phyloP scores from a whole-genome alignment of 805 yeast genomes.

The Schwanniomyces polymorphus region DNA sequence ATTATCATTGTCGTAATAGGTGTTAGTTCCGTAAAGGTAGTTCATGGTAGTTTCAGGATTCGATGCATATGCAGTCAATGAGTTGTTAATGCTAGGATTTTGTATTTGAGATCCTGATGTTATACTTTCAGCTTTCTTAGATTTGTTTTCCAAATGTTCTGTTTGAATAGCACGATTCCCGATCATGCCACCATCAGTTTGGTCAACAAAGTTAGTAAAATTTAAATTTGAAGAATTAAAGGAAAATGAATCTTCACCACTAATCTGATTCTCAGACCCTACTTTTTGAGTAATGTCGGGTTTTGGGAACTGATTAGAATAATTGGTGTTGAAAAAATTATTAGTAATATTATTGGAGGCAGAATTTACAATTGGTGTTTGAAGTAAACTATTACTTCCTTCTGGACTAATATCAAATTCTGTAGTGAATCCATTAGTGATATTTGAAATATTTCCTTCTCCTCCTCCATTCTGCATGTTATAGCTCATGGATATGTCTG shows the following conservation, averaged over 20 bases:
- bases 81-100: slow-evolving; percentile 23
- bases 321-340: slow-evolving; percentile 31
- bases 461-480: slow-evolving; percentile 6
- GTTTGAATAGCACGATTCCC: background rate
- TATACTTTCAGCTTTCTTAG: background rate
- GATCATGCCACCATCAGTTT: background rate
- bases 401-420: slow-evolving; percentile 1
- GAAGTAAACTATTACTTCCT: slow-evolving; percentile 13
- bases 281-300: slow-evolving; percentile 34
- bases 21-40: slow-evolving; percentile 39
- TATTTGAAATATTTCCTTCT: background rate
- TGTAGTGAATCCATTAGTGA: background rate
- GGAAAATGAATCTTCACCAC: background rate
- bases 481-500: slow-evolving; percentile 11
- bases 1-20: slow-evolving; percentile 33
- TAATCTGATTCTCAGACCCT: slow-evolving; percentile 25
- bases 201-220: background rate
- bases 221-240: background rate
- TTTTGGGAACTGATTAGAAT: slow-evolving; percentile 15
- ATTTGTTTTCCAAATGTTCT: background rate
- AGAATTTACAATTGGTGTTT: slow-evolving; percentile 28
- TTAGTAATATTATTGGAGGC: slow-evolving; percentile 35
- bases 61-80: slow-evolving; percentile 29
- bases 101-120: background rate
- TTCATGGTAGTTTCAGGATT: slow-evolving; percentile 34